A percentile compares a stretch with the other conserved stretches of the same genome.
Evolutionary conservation across 225 moss, liverwort and hornwort species (phyloP).

Genomic region (Sphagnum contortum): DNA sequence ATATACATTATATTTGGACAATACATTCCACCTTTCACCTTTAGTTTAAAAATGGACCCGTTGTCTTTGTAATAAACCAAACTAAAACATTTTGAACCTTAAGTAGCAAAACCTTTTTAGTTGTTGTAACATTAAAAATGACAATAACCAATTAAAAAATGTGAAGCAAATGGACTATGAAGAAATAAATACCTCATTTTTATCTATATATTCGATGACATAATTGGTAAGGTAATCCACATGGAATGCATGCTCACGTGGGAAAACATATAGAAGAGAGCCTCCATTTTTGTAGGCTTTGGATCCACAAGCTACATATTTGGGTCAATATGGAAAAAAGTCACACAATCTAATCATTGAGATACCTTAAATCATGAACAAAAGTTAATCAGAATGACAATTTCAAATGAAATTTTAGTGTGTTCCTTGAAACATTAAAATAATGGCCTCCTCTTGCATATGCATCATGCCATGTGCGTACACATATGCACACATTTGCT

Average conservation of each 20-base stretch:
- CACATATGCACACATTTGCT: conserved; percentile 86
- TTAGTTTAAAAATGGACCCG: too few relatives aligned
- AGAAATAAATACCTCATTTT: conserved; percentile 41
- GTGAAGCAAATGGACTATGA: too few relatives aligned
- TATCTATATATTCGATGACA: conserved; percentile 63
- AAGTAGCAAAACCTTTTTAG: too few relatives aligned
- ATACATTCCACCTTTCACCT: too few relatives aligned
- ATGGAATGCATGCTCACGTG: conserved; percentile 90
- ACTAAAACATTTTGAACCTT: too few relatives aligned
- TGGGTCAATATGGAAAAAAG: too few relatives aligned
- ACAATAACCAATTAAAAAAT: too few relatives aligned
- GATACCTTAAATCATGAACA: neutral
- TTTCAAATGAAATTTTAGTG: neutral
- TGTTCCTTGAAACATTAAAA: conserved; percentile 72
- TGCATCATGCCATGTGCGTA: conserved; percentile 87
- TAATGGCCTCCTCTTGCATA: conserved; percentile 95
- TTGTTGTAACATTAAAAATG: too few relatives aligned
- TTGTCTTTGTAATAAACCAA: too few relatives aligned
- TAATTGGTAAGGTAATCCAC: conserved; percentile 81
- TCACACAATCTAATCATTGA: neutral
- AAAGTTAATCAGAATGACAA: neutral
- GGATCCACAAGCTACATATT: conserved; percentile 45
- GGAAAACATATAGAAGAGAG: conserved; percentile 85
- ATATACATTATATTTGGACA: conserved; percentile 33
- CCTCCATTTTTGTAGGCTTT: conserved; percentile 82